Percentiles rank a stretch among this genome's conserved stretches.
These are phyloP conservation scores for Trichoderma citrinoviride DNA, from an alignment of 2,329 filamentous ascomycete species.

Conservation along the genomic window DNA sequence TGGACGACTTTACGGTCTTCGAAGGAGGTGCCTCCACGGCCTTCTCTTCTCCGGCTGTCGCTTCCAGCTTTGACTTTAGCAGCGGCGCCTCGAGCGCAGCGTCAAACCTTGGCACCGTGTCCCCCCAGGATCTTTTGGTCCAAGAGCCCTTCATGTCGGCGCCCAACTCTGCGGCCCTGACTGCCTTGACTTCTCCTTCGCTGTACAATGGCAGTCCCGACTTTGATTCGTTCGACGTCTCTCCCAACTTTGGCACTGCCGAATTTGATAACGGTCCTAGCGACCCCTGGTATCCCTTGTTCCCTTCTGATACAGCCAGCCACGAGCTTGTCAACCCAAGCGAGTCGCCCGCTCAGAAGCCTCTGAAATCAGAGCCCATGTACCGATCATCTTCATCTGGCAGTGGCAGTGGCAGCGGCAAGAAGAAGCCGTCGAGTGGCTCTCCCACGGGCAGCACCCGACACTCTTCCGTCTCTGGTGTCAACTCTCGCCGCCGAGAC, in stretches of 20 bases:
- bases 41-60: slow-evolving; percentile 54
- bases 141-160: slow-evolving; percentile 69
- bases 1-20: slow-evolving; percentile 58
- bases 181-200: slow-evolving; percentile 82
- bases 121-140: slow-evolving; percentile 76
- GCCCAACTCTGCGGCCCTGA: slow-evolving; percentile 78
- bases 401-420: slow-evolving; percentile 30
- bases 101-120: slow-evolving; percentile 68
- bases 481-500: slow-evolving; percentile 71
- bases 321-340: slow-evolving; percentile 34
- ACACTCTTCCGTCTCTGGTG: slow-evolving; percentile 68
- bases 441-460: slow-evolving; percentile 48
- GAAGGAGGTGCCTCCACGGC: slow-evolving; percentile 51
- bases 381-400: slow-evolving; percentile 36
- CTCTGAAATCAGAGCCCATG: slow-evolving; percentile 50
- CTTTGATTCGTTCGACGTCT: slow-evolving; percentile 72
- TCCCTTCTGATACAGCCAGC: slow-evolving; percentile 51
- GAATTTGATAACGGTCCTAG: slow-evolving; percentile 52
- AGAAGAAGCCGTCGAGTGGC: slow-evolving; percentile 48
- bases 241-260: slow-evolving; percentile 67
- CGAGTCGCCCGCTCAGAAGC: slow-evolving; percentile 43
- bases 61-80: slow-evolving; percentile 51
- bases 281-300: slow-evolving; percentile 70
- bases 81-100: slow-evolving; percentile 48
- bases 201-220: slow-evolving; percentile 73